These are phyloP conservation scores for Brassica nigra DNA, from an alignment of 345 rosid genomes.

Conservation along the genomic window DNA sequence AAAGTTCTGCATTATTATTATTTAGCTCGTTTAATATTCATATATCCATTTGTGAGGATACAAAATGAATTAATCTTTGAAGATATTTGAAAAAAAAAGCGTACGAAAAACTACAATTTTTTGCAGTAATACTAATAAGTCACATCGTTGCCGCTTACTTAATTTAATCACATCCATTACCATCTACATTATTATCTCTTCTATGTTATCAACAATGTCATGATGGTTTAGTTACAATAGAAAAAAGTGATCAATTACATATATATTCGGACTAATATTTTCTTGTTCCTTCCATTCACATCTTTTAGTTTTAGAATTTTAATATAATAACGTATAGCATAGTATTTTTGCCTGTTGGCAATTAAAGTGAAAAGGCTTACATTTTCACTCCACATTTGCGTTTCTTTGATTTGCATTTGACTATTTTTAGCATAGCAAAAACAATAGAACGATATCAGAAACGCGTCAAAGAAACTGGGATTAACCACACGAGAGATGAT, in stretches of 20 bases:
- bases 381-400: neutral
- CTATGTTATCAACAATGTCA: neutral
- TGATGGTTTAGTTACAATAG: neutral
- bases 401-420: neutral
- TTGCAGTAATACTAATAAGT: neutral
- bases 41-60: too few relatives aligned
- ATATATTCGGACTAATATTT: neutral
- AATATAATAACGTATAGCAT: neutral
- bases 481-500: constrained; percentile 35
- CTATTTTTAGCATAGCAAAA: constrained; percentile 49
- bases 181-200: neutral
- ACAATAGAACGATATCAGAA: constrained; percentile 78
- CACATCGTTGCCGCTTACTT: neutral
- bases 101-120: too few relatives aligned
- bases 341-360: neutral
- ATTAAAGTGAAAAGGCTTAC: constrained; percentile 4
- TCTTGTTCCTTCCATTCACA: neutral
- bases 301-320: neutral
- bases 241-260: neutral
- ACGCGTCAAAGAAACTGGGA: constrained; percentile 53
- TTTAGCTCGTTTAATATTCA: too few relatives aligned
- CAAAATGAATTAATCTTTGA: too few relatives aligned
- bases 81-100: too few relatives aligned
- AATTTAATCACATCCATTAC: neutral
- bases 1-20: too few relatives aligned